A percentile compares a stretch with the other conserved stretches of the same genome.
These are phyloP conservation scores for Claviceps purpurea DNA, from an alignment of 2,329 filamentous ascomycete species.

Conservation along the genomic window DNA sequence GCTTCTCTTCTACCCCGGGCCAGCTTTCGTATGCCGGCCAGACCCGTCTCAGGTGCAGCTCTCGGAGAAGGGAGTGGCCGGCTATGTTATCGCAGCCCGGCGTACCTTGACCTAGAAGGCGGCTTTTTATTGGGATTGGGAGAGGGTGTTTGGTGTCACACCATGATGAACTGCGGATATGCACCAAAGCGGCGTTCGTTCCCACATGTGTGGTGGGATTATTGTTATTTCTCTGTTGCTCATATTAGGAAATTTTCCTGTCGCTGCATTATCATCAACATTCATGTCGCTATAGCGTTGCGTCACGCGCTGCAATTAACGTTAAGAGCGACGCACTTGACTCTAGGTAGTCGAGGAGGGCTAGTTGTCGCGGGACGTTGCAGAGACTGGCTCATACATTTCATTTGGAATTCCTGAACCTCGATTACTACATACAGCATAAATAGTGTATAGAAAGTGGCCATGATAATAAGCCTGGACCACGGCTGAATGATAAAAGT, in stretches of 20 bases:
- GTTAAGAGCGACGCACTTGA: background rate
- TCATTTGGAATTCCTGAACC: background rate
- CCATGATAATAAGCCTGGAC: background rate
- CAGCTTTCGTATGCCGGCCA: background rate
- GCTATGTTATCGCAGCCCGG: constrained; percentile 3
- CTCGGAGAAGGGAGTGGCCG: background rate
- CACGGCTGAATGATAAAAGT: background rate
- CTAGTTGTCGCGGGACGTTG: background rate
- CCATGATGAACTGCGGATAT: background rate
- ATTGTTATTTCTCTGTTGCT: background rate
- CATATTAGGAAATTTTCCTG: background rate
- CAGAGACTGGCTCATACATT: background rate
- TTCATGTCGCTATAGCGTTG: background rate
- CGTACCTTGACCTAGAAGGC: background rate
- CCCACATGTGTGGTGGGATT: constrained; percentile 1
- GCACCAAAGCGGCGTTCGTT: constrained; percentile 13
- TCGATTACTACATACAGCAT: background rate
- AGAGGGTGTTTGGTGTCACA: constrained; percentile 1
- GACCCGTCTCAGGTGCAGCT: background rate
- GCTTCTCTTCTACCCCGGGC: background rate
- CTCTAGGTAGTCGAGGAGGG: background rate
- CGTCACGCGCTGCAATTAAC: background rate
- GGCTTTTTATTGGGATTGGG: background rate
- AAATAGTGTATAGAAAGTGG: background rate
- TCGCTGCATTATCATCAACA: background rate